Percentiles rank a stretch among this genome's conserved stretches.
phyloP scores from a whole-genome alignment of 805 yeast genomes.

The Ogataea polymorpha region DNA sequence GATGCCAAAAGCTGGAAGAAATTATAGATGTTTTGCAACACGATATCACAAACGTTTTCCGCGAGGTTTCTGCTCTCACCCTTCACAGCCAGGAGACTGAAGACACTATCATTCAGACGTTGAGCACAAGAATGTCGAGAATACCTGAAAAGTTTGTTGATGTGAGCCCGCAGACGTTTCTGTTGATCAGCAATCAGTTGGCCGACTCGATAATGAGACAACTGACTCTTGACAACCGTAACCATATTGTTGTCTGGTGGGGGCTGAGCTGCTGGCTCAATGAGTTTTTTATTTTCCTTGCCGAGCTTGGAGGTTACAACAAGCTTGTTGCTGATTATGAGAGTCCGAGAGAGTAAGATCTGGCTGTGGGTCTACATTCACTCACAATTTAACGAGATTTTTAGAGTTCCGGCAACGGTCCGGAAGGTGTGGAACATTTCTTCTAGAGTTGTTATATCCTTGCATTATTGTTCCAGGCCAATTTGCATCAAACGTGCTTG shows the following conservation, averaged over 20 bases:
- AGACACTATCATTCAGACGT: conserved; percentile 15
- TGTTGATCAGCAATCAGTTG: conserved; percentile 50
- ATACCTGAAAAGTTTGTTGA: conserved; percentile 39
- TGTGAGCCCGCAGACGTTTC: conserved; percentile 53
- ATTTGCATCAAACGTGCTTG: background rate
- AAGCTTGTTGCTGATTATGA: background rate
- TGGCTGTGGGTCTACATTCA: conserved; percentile 14
- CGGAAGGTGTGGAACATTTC: background rate
- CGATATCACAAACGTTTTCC: conserved; percentile 30
- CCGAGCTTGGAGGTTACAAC: conserved; percentile 54
- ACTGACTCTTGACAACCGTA: conserved; percentile 52
- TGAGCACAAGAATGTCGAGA: conserved; percentile 16
- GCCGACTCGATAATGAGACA: conserved; percentile 61
- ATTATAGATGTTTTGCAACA: conserved; percentile 35
- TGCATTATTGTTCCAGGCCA: conserved; percentile 2
- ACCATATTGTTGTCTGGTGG: conserved; percentile 73
- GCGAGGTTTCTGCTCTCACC: background rate
- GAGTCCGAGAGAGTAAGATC: conserved; percentile 15
- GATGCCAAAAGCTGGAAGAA: background rate
- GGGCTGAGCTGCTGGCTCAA: conserved; percentile 71
- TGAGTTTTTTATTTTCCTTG: conserved; percentile 66
- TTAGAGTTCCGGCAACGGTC: background rate
- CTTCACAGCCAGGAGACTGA: conserved; percentile 2
- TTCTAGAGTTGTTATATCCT: background rate
- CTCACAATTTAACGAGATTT: conserved; percentile 1